Conservation (phyloP, 2,329 filamentous ascomycete species). For the Claviceps pazoutovae region DNA sequence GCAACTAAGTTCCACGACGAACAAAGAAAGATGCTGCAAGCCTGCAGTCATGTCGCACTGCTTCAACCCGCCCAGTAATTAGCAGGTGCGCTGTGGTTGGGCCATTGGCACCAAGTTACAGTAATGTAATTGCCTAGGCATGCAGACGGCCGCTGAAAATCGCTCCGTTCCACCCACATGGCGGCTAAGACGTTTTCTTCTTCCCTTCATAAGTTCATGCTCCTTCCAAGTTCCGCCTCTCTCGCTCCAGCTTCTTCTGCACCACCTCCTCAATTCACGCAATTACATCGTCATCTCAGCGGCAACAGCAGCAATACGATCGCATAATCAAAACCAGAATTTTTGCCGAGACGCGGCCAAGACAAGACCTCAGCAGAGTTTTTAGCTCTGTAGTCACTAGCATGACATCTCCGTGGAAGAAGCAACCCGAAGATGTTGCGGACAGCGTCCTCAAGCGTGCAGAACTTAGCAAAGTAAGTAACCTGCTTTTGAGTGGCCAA, state of each 20-base stretch:
- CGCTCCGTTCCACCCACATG: slow-evolving; percentile 4
- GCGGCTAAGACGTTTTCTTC: background rate
- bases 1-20: too few species aligned
- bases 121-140: background rate
- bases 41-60: too few species aligned
- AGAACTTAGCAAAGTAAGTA: slow-evolving; percentile 61
- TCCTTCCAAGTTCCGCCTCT: background rate
- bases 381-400: background rate
- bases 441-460: slow-evolving; percentile 59
- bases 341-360: background rate
- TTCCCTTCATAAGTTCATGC: background rate
- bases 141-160: slow-evolving; percentile 2
- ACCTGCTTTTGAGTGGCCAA: background rate
- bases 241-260: slow-evolving; percentile 1
- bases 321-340: background rate
- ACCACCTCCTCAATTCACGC: background rate
- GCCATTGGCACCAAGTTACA: background rate
- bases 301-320: background rate
- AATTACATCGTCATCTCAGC: background rate
- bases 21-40: too few species aligned
- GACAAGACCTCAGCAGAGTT: background rate
- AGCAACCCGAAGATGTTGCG: slow-evolving; percentile 48
- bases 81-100: background rate
- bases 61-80: background rate
- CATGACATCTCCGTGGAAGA: slow-evolving; percentile 49